Base-by-base conservation (phyloP, 306 rosid species). In the Gillenia trifoliata region DNA sequence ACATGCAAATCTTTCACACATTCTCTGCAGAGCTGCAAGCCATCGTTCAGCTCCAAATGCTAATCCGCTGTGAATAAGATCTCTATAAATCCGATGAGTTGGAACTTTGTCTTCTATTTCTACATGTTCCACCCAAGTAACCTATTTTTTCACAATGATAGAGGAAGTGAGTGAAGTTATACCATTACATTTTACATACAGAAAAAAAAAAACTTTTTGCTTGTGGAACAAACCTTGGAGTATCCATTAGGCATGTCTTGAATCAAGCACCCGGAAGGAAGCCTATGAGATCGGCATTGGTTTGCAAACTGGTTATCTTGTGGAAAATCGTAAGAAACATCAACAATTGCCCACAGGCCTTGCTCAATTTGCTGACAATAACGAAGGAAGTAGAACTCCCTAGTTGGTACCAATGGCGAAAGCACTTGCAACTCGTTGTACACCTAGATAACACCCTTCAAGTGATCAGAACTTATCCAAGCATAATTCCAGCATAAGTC, bases 241-340 rank as follows among this genome's bases (percentile, higher is more conserved):
- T 93, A 93, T 36, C 98, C 98, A 79, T 89, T 93, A 56, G 98
- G 98, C 98, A 93, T 80, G 82, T 91, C 98, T 75, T 87, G 94
- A 62, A 93, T 89, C 66, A 93, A 86, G 86, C 96, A 90, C 15
- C 98, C 98, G 1, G 98, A 91, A 41, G 98, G 96, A 75, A 86
- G 90, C n/a, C 89, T 84, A 50, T 72, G 97, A 66, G 82, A 86
- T 22, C 84, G 87, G 74, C 50, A 81, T 64, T 88, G 98, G 59
- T 86, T 80, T 65, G 83, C 64, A 73, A 85, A 85, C 23, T 91
- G 97, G 71, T 79, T 85, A 54, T 91, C 97, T n/a, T 85, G 85
- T 9, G 97, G 89, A 26, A 89, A 77, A 15, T 89, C 91, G 54
- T 93, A 91, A 15, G 97, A 91, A 54, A 93, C 89, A 79, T 93